A percentile compares a stretch with the other conserved stretches of the same genome.
Conservation (phyloP, 176 grass and related monocot species). For the Ananas comosus region DNA sequence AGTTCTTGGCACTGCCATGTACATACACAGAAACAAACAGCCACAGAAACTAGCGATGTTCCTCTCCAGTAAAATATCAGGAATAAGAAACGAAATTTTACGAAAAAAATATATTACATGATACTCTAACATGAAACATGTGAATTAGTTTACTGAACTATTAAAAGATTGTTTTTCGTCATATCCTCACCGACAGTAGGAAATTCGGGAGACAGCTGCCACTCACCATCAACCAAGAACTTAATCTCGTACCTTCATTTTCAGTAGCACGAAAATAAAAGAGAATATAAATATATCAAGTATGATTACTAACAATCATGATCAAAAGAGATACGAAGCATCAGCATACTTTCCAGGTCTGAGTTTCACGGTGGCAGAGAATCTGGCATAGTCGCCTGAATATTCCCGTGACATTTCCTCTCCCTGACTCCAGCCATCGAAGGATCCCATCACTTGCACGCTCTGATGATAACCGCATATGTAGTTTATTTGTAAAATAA, state of each 20-base stretch:
- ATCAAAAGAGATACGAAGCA: not conserved
- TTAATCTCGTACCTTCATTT: constrained; percentile 87
- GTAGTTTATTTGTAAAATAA: not conserved
- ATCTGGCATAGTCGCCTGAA: constrained; percentile 57
- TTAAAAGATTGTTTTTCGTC: constrained; percentile 59
- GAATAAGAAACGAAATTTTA: too few relatives aligned
- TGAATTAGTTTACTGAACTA: constrained; percentile 9
- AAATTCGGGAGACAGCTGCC: constrained; percentile 67
- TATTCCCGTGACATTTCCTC: constrained; percentile 77
- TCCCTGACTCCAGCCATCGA: constrained; percentile 79
- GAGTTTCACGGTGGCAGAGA: constrained; percentile 68
- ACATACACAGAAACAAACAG: too few relatives aligned
- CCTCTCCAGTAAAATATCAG: too few relatives aligned
- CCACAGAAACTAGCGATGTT: too few relatives aligned
- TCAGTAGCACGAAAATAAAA: constrained; percentile 1
- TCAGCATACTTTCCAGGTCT: constrained; percentile 73
- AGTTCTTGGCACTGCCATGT: too few relatives aligned
- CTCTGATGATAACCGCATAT: constrained; percentile 21
- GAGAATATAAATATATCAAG: not conserved
- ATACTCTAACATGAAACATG: too few relatives aligned
- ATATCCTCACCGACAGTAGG: constrained; percentile 52
- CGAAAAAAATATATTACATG: too few relatives aligned
- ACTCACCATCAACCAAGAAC: constrained; percentile 85
- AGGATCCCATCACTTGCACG: constrained; percentile 94
- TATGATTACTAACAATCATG: not conserved